phyloP scores from a whole-genome alignment of 306 rosid genomes.

The Mimosa bimucronata region DNA sequence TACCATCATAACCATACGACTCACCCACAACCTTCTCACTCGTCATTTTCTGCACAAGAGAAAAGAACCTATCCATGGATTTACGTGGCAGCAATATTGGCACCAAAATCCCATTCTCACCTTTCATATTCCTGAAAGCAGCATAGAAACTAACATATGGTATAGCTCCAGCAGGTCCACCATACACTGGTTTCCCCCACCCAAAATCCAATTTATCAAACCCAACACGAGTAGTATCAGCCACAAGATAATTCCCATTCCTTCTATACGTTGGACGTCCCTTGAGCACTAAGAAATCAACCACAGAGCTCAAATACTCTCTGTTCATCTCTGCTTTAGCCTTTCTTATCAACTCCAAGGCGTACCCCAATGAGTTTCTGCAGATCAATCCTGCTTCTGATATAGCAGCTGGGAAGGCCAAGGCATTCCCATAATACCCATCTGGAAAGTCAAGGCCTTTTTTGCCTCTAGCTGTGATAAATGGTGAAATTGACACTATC shows the following conservation, averaged over 20 bases:
- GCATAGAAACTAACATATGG: constrained; percentile 24
- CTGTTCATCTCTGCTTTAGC: constrained; percentile 24
- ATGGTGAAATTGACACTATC: constrained; percentile 11
- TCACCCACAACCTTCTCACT: neutral
- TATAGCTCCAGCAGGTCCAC: constrained; percentile 27
- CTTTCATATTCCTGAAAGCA: constrained; percentile 4
- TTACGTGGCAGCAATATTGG: constrained; percentile 29
- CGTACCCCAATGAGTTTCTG: constrained; percentile 27
- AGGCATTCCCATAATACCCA: constrained; percentile 40
- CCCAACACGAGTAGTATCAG: constrained; percentile 27
- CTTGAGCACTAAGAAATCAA: constrained; percentile 33
- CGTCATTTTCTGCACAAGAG: constrained; percentile 20
- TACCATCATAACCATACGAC: neutral
- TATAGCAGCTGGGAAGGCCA: constrained; percentile 24
- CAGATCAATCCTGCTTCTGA: constrained; percentile 22
- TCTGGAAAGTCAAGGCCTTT: constrained; percentile 4
- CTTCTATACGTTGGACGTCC: constrained; percentile 22
- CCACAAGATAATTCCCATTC: constrained; percentile 20
- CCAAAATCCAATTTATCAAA: constrained; percentile 30
- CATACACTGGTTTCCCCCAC: too few species aligned
- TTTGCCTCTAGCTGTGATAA: constrained; percentile 31
- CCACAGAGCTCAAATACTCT: constrained; percentile 27
- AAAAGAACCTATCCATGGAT: constrained; percentile 26
- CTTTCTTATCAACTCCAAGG: constrained; percentile 21
- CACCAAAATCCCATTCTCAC: constrained; percentile 29